Percentiles rank a stretch among this genome's conserved stretches.
Conservation (phyloP, 2,329 filamentous ascomycete species). For the Cladophialophora chaetospira region DNA sequence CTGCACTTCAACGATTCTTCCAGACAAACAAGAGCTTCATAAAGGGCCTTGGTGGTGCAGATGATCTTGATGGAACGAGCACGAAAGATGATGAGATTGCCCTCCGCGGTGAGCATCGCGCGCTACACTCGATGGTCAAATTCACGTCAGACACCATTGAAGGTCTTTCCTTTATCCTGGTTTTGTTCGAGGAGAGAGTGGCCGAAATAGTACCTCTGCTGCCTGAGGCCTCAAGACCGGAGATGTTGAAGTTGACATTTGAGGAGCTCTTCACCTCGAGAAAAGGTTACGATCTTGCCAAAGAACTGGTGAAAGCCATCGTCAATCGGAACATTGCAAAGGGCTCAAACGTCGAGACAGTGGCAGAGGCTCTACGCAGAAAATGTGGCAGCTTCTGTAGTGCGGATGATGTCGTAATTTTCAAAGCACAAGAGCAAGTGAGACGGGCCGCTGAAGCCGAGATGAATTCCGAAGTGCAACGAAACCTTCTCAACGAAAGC, state of each 20-base stretch:
- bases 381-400: slow-evolving; percentile 97
- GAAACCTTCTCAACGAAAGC: slow-evolving; percentile 84
- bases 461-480: slow-evolving; percentile 71
- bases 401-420: slow-evolving; percentile 93
- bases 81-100: slow-evolving; percentile 90
- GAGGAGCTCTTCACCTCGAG: slow-evolving; percentile 80
- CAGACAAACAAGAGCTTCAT: slow-evolving; percentile 87
- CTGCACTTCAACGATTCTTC: slow-evolving; percentile 78
- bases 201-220: slow-evolving; percentile 82
- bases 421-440: slow-evolving; percentile 94
- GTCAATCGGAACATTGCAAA: slow-evolving; percentile 97
- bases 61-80: slow-evolving; percentile 74
- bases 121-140: slow-evolving; percentile 80
- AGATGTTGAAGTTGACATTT: slow-evolving; percentile 77
- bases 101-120: slow-evolving; percentile 90
- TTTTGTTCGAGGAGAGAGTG: slow-evolving; percentile 90
- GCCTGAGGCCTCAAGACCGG: slow-evolving; percentile 67
- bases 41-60: slow-evolving; percentile 87
- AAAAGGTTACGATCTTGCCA: slow-evolving; percentile 83
- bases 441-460: slow-evolving; percentile 83
- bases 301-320: slow-evolving; percentile 93
- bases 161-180: slow-evolving; percentile 92
- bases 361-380: slow-evolving; percentile 88
- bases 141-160: slow-evolving; percentile 90
- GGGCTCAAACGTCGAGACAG: slow-evolving; percentile 94